Percentiles rank a stretch among this genome's conserved stretches.
Conservation (phyloP, 192 early-diverging fungal species). For the Phycomyces blakesleeanus region DNA sequence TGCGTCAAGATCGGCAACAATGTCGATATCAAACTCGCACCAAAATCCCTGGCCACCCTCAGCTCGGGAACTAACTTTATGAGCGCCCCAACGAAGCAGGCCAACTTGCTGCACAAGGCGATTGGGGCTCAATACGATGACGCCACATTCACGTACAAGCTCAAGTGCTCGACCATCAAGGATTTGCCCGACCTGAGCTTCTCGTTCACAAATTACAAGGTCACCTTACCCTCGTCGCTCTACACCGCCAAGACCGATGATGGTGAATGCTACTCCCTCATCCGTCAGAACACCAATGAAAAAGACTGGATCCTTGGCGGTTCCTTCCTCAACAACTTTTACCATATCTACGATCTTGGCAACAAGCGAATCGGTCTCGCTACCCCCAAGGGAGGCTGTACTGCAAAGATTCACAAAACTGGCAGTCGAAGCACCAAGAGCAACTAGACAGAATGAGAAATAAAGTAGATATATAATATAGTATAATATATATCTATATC, state of each 20-base stretch:
- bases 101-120: conserved; percentile 20
- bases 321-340: conserved; percentile 29
- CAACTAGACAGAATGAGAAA: neutral
- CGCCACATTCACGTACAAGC: conserved; percentile 8
- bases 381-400: conserved; percentile 12
- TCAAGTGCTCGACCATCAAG: conserved; percentile 17
- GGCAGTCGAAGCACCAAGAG: conserved; percentile 1
- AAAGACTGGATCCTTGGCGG: conserved; percentile 29
- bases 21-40: conserved; percentile 23
- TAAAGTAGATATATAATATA: too few species aligned
- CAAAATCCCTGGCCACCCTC: conserved; percentile 17
- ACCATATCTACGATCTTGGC: conserved; percentile 28
- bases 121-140: conserved; percentile 18
- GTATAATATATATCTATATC: too few species aligned
- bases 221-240: conserved; percentile 13
- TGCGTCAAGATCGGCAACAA: conserved; percentile 19
- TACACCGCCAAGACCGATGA: conserved; percentile 5
- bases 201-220: conserved; percentile 14
- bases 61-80: conserved; percentile 25
- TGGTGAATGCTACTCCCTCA: conserved; percentile 16
- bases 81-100: conserved; percentile 18
- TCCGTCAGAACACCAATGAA: conserved; percentile 10
- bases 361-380: conserved; percentile 26
- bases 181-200: conserved; percentile 17
- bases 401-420: conserved; percentile 21